Percentiles rank a stretch among this genome's conserved stretches.
phyloP scores from a whole-genome alignment of 441 rosid genomes.

The Erodium texanum region DNA sequence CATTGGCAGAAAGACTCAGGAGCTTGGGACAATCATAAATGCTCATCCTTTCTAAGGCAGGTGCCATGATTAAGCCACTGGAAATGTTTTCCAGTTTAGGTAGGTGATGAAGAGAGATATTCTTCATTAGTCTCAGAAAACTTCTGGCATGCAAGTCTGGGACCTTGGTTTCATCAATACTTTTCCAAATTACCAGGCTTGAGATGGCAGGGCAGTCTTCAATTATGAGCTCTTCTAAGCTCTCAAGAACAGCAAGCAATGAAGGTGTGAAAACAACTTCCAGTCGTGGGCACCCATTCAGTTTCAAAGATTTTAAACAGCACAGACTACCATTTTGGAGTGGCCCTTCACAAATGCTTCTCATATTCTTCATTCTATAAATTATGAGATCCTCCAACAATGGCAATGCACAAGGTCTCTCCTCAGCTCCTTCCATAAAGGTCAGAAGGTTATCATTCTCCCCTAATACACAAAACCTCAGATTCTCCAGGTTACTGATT shows the following conservation, averaged over 20 bases:
- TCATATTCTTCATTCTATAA: background rate
- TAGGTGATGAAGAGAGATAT: background rate
- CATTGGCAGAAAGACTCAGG: background rate
- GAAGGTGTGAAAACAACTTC: background rate
- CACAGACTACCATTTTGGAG: background rate
- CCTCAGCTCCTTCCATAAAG: background rate
- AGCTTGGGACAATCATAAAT: background rate
- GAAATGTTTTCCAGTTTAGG: background rate
- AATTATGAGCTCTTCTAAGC: background rate
- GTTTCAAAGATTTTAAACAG: background rate
- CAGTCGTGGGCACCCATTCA: background rate
- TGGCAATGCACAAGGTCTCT: background rate
- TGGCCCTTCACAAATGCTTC: background rate
- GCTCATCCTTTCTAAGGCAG: too few species aligned
- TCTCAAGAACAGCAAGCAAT: background rate
- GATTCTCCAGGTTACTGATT: background rate
- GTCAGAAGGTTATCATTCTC: background rate
- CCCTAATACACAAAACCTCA: background rate
- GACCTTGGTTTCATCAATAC: background rate
- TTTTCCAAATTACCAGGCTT: background rate
- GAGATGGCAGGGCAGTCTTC: conserved; percentile 5
- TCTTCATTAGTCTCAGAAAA: background rate
- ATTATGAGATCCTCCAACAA: background rate
- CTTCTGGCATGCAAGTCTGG: background rate
- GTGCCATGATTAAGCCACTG: background rate